Conservation (phyloP, 2,329 filamentous ascomycete genomes). For the Sphaerulina populicola region DNA sequence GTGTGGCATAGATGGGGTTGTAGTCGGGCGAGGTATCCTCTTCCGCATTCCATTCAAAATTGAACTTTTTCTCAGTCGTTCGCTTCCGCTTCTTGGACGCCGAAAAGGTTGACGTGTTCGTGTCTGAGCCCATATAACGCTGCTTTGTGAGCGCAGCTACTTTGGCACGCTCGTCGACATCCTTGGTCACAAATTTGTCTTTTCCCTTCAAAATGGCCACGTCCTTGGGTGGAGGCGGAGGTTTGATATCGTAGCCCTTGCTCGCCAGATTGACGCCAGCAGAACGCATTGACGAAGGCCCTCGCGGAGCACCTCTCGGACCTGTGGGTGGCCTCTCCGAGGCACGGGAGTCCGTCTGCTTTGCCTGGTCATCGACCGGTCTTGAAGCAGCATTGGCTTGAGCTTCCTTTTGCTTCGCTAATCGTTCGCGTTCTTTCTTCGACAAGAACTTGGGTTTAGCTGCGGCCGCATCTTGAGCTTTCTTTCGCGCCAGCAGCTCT, state of each 20-base stretch:
- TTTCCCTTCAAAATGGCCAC: slow-evolving; percentile 32
- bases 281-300: slow-evolving; percentile 58
- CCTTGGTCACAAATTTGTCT: slow-evolving; percentile 37
- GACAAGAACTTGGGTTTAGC: slow-evolving; percentile 83
- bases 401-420: slow-evolving; percentile 67
- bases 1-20: slow-evolving; percentile 68
- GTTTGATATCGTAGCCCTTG: slow-evolving; percentile 45
- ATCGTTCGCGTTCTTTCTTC: slow-evolving; percentile 69
- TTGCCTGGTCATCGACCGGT: slow-evolving; percentile 37
- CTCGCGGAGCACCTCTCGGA: slow-evolving; percentile 48
- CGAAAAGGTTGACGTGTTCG: slow-evolving; percentile 79
- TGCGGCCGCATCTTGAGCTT: slow-evolving; percentile 72
- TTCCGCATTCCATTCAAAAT: slow-evolving; percentile 93
- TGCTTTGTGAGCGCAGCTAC: slow-evolving; percentile 68
- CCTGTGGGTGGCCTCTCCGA: slow-evolving; percentile 1
- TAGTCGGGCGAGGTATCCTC: slow-evolving; percentile 84
- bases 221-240: slow-evolving; percentile 42
- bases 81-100: slow-evolving; percentile 92
- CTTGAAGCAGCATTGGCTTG: slow-evolving; percentile 58
- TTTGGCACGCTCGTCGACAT: slow-evolving; percentile 46
- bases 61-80: slow-evolving; percentile 94
- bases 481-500: slow-evolving; percentile 76
- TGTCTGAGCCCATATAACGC: slow-evolving; percentile 84
- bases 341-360: slow-evolving; percentile 8
- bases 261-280: slow-evolving; percentile 38